These are phyloP conservation scores for Schizophyllum amplum DNA, from an alignment of 1,284 basidiomycete genomes.

Conservation along the genomic window DNA sequence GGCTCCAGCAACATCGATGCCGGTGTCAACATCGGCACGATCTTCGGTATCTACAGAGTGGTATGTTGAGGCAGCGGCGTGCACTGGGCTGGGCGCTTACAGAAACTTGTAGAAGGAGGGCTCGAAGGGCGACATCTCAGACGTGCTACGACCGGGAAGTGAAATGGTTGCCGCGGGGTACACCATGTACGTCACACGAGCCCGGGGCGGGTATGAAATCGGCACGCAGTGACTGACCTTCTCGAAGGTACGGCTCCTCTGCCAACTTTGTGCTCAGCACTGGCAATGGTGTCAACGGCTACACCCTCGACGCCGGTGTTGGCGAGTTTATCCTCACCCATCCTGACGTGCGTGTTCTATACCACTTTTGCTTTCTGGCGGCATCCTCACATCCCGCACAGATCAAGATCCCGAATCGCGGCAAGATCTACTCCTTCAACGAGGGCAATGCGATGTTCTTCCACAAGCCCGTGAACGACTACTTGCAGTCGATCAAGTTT, in stretches of 20 bases:
- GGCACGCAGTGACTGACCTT: too few species aligned
- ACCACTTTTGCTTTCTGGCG: constrained; percentile 1
- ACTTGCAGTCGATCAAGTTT: constrained; percentile 95
- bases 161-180: constrained; percentile 99
- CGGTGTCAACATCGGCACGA: constrained; percentile 99
- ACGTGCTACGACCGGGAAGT: constrained; percentile 90
- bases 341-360: constrained; percentile 63
- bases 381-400: constrained; percentile 20
- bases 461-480: constrained; percentile 77
- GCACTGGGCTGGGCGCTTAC: too few species aligned
- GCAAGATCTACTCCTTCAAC: constrained; percentile 99
- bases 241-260: constrained; percentile 89
- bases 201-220: too few species aligned
- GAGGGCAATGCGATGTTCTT: constrained; percentile 98
- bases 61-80: too few species aligned
- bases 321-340: constrained; percentile 99
- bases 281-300: constrained; percentile 95
- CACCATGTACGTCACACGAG: constrained; percentile 78
- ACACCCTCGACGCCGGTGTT: constrained; percentile 91
- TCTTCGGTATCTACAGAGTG: constrained; percentile 96
- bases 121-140: constrained; percentile 71
- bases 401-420: constrained; percentile 90
- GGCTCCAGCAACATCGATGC: constrained; percentile 99
- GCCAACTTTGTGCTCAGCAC: constrained; percentile 96
- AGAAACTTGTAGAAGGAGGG: too few species aligned